Conservation (phyloP, 2,329 filamentous ascomycete species). For the Daldinia sp. region DNA sequence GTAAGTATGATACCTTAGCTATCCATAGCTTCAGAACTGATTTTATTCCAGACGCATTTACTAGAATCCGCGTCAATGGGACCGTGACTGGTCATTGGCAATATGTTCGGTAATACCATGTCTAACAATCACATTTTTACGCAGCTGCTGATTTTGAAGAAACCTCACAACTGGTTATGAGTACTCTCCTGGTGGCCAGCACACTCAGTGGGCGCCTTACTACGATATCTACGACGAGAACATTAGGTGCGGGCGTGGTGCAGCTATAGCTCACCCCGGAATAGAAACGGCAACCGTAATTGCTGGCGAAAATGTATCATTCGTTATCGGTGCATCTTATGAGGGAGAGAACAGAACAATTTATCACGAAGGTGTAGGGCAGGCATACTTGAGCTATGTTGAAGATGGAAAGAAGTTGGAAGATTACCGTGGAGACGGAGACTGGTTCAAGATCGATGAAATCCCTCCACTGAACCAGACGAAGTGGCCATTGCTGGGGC, state of each 20-base stretch:
- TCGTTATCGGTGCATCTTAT: neutral
- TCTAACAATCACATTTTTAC: neutral
- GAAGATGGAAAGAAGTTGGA: neutral
- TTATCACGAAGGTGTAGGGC: neutral
- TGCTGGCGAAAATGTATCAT: neutral
- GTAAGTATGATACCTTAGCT: neutral
- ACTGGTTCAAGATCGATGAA: constrained; percentile 9
- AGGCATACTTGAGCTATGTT: neutral
- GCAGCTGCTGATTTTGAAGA: neutral
- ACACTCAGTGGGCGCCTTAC: neutral
- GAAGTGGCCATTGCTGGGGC: neutral
- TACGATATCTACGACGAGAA: constrained; percentile 2
- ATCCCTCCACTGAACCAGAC: neutral
- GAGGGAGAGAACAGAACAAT: neutral
- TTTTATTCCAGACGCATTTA: neutral
- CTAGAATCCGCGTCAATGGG: neutral
- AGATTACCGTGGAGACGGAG: neutral
- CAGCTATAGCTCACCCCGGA: neutral
- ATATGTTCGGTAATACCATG: neutral
- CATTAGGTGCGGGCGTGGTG: constrained; percentile 1
- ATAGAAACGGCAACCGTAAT: neutral
- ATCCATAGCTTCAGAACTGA: neutral
- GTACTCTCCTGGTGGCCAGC: neutral
- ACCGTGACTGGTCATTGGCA: neutral
- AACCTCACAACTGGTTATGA: neutral